Percentiles rank a stretch among this genome's conserved stretches.
These are phyloP conservation scores for Aspergillus ibericus DNA, from an alignment of 2,329 filamentous ascomycete genomes.

Conservation along the genomic window DNA sequence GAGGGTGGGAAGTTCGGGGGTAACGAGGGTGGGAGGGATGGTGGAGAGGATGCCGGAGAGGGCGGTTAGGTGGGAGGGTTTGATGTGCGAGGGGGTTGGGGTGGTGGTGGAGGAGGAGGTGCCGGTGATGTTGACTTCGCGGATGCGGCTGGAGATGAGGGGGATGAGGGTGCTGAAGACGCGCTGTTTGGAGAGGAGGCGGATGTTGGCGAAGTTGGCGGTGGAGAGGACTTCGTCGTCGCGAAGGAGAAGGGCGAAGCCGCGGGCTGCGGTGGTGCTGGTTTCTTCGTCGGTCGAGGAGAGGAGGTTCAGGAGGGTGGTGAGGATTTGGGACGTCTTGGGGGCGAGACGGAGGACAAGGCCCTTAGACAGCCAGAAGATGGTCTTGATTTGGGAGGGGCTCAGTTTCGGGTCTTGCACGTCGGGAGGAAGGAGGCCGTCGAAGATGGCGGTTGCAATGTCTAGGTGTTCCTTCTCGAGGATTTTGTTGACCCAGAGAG, in stretches of 20 bases:
- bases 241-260: slow-evolving; percentile 60
- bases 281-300: slow-evolving; percentile 47
- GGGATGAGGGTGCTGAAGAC: slow-evolving; percentile 62
- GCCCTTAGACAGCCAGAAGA: slow-evolving; percentile 63
- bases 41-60: slow-evolving; percentile 62
- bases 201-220: slow-evolving; percentile 61
- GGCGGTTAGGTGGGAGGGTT: slow-evolving; percentile 64
- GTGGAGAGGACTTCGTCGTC: slow-evolving; percentile 62
- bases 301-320: slow-evolving; percentile 49
- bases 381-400: slow-evolving; percentile 51
- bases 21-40: slow-evolving; percentile 60
- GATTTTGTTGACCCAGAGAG: slow-evolving; percentile 45
- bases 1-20: slow-evolving; percentile 58
- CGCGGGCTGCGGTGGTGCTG: slow-evolving; percentile 54
- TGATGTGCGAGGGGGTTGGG: slow-evolving; percentile 39
- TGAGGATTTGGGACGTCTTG: slow-evolving; percentile 52
- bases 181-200: slow-evolving; percentile 63
- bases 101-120: slow-evolving; percentile 30
- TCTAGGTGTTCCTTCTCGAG: slow-evolving; percentile 35
- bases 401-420: slow-evolving; percentile 26
- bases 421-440: slow-evolving; percentile 29
- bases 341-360: slow-evolving; percentile 56
- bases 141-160: slow-evolving; percentile 55
- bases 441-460: slow-evolving; percentile 33
- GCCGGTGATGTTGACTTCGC: slow-evolving; percentile 36